Evolutionary conservation across 768 basidiomycete genomes (phyloP).

Genomic region (Lyophyllum shimeji): DNA sequence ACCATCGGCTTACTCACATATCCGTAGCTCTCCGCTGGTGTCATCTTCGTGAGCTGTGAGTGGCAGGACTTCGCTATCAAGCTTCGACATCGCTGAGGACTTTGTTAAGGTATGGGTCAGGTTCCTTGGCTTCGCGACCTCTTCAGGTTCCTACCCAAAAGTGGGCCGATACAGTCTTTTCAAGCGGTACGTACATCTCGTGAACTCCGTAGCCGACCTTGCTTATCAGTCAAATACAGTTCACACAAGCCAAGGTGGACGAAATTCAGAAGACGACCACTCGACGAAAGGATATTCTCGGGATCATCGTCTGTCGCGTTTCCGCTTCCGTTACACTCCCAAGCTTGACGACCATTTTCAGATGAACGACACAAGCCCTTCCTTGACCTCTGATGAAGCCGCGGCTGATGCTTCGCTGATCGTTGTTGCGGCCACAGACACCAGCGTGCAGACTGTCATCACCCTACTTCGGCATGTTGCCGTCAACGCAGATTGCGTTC

Average conservation of each 20-base stretch:
- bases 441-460: conserved; percentile 5
- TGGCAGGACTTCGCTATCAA: background rate
- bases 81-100: background rate
- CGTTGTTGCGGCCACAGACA: conserved; percentile 4
- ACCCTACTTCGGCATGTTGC: background rate
- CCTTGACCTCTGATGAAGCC: conserved; percentile 1
- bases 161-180: background rate
- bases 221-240: background rate
- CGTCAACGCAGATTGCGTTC: background rate
- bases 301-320: background rate
- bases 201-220: background rate
- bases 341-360: background rate
- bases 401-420: conserved; percentile 2
- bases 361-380: too few relatives aligned
- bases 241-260: background rate
- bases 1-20: background rate
- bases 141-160: background rate
- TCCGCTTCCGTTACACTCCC: too few relatives aligned
- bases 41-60: too few relatives aligned
- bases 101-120: background rate
- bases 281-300: background rate
- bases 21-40: too few relatives aligned
- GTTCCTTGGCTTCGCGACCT: background rate
- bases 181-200: background rate
- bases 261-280: background rate